Percentiles rank a stretch among this genome's conserved stretches.
Conservation (phyloP, 192 early-diverging fungal species). For the Lobosporangium transversale region DNA sequence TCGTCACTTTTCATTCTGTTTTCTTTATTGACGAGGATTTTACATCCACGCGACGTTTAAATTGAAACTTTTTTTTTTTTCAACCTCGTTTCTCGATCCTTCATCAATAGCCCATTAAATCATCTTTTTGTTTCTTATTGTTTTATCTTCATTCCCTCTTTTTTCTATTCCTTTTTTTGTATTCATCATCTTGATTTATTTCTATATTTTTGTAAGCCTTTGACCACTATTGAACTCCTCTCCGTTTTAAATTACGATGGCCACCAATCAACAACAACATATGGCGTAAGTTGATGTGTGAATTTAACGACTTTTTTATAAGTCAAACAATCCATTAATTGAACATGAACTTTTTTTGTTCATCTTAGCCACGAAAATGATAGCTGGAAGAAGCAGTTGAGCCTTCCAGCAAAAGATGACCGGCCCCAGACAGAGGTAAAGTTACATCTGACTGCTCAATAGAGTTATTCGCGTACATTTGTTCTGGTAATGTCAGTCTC, state of each 20-base stretch:
- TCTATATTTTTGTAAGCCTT: too few relatives aligned
- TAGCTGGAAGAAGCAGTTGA: slow-evolving; percentile 81
- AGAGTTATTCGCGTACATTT: too few relatives aligned
- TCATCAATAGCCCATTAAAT: neutral
- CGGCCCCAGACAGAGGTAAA: slow-evolving; percentile 92
- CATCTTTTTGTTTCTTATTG: neutral
- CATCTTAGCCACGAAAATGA: slow-evolving; percentile 66
- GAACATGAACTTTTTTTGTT: neutral
- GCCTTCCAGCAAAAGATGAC: slow-evolving; percentile 84
- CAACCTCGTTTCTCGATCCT: neutral
- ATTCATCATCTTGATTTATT: too few relatives aligned
- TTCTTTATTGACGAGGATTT: too few relatives aligned
- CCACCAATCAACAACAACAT: slow-evolving; percentile 39
- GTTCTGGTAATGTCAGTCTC: too few relatives aligned
- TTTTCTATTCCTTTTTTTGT: too few relatives aligned
- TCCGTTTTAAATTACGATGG: too few relatives aligned
- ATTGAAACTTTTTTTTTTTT: neutral
- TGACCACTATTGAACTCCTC: neutral
- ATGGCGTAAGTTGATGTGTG: slow-evolving; percentile 51
- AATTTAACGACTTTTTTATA: neutral
- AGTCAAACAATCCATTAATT: neutral
- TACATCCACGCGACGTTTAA: too few relatives aligned
- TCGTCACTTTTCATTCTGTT: too few relatives aligned
- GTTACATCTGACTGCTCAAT: too few relatives aligned
- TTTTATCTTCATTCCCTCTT: neutral